Conservation (phyloP, 208 protist species). For the Sergeia podlipaevii region DNA sequence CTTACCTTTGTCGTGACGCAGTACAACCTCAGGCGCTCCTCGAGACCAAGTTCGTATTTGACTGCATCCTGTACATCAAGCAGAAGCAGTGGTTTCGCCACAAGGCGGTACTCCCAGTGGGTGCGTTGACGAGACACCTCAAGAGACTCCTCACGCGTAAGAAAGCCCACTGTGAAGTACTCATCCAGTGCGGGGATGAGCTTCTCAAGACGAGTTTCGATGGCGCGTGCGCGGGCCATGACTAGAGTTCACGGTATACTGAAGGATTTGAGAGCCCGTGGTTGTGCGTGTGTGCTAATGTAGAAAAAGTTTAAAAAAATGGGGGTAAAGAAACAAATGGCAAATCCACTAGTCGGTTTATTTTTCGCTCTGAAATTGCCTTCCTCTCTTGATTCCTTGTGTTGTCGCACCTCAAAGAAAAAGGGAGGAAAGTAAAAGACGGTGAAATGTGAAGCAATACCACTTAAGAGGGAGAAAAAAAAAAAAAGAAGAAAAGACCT, state of each 20-base stretch:
- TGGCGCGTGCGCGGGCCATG: conserved; percentile 81
- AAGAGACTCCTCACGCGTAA: conserved; percentile 58
- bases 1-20: conserved; percentile 63
- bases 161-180: conserved; percentile 81
- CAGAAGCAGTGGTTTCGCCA: conserved; percentile 82
- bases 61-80: conserved; percentile 80
- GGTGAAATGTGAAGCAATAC: neutral
- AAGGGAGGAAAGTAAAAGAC: neutral
- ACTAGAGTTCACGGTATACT: neutral
- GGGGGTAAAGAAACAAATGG: neutral
- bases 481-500: conserved; percentile 11
- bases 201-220: conserved; percentile 88
- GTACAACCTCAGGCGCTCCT: conserved; percentile 57
- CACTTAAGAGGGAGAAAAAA: neutral
- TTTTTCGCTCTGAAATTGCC: neutral
- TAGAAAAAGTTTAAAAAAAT: neutral
- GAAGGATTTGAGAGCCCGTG: conserved; percentile 3
- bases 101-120: conserved; percentile 84
- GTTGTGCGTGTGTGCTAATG: conserved; percentile 7
- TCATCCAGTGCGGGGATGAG: conserved; percentile 79
- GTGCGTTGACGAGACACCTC: conserved; percentile 69
- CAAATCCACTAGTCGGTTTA: neutral
- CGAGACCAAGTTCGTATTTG: conserved; percentile 69
- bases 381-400: neutral
- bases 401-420: neutral